These are phyloP conservation scores for Apiospora marii DNA, from an alignment of 2,329 filamentous ascomycete genomes.

Conservation along the genomic window DNA sequence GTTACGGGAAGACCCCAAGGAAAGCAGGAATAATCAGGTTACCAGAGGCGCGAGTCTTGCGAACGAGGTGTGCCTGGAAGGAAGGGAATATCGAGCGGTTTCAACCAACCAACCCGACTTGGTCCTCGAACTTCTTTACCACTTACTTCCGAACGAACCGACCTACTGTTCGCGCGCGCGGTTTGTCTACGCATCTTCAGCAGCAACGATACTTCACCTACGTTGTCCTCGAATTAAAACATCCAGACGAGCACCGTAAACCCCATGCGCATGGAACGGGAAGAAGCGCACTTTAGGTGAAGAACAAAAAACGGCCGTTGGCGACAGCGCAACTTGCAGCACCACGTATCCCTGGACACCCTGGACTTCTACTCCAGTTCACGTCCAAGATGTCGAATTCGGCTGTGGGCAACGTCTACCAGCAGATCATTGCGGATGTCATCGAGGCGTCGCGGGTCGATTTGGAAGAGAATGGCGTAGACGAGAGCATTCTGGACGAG, in stretches of 20 bases:
- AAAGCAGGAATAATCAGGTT: conserved; percentile 3
- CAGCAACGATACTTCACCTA: conserved; percentile 22
- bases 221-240: background rate
- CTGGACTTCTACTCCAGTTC: background rate
- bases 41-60: background rate
- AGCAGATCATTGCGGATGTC: conserved; percentile 81
- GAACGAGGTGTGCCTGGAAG: background rate
- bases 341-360: background rate
- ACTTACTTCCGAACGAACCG: background rate
- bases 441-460: conserved; percentile 92
- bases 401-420: conserved; percentile 79
- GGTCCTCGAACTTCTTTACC: background rate
- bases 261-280: conserved; percentile 4
- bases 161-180: background rate
- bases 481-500: conserved; percentile 85
- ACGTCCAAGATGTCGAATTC: conserved; percentile 62
- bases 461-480: conserved; percentile 95
- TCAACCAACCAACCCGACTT: background rate
- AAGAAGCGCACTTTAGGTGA: background rate
- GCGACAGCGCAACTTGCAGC: background rate
- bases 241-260: conserved; percentile 3
- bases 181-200: background rate
- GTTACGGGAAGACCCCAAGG: background rate
- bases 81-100: background rate
- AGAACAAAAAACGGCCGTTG: background rate